Base-by-base conservation (phyloP, 345 rosid species). In the Eucalyptus rudis region DNA sequence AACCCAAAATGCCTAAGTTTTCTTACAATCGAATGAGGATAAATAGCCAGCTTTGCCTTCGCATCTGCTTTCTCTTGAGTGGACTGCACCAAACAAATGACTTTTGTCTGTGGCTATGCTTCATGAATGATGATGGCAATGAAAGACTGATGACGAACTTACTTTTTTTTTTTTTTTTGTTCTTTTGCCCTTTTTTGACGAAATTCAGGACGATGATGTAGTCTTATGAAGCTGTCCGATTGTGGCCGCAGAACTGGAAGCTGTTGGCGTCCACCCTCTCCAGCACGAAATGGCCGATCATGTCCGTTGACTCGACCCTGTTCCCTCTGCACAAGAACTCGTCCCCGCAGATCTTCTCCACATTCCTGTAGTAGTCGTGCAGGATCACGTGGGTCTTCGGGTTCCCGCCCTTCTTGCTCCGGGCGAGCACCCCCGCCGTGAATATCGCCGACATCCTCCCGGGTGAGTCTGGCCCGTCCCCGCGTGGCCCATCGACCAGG, bases 391-490 rank as follows among this genome's bases (percentile, higher is more conserved):
- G 98, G 36, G 99, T 98, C 91, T 95, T 97, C 7, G 91, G 90
- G 86, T 91, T 96, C 40, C 96, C 96, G 1, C 95, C 94, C 88
- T 94, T 98, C 92, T 94, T 97, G 91, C 98, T 98, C 91, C 99
- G 90, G 0, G 99, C 95, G 24, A 98, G 93, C n/a, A 98, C 99
- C 15, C 96, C 98, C 6, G 99, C 94, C 7, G 99, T 98, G 92
- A 97, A 98, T 86, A 98, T 97, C 6, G 99, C 95, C 11, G 95
- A 91, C 98, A 98, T 97, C 89, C 99, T 92, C 9, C 99, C 99
- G 2, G 99, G 97, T 0, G 93, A 92, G 1, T 96, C 96, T 0
- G 93, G 92, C 27, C 97, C 95, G 76, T 97, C 94, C 4, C 99
- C 99, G 9, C 99, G 92, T 5, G 99, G 99, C 5, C 99, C 99